Evolutionary conservation across 2,329 filamentous ascomycete genomes (phyloP), one percentile per base, ranked within the genome.

Genomic region (Hyphodiscus sp.): DNA sequence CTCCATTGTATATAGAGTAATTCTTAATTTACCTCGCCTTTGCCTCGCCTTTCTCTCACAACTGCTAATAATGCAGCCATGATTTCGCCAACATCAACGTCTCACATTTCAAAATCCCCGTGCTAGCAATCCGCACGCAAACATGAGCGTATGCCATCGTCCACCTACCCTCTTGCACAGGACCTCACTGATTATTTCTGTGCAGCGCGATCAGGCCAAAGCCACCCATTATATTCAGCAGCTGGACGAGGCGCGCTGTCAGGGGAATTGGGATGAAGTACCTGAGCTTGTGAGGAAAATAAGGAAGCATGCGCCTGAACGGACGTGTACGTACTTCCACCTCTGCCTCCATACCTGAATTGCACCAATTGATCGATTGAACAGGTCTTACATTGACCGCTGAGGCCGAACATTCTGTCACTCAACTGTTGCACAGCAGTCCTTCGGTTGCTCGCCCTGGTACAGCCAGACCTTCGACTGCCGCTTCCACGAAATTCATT

Each of bases 281-380:
- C 89, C 89, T 23, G 92, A 97, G 73, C 80, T 95, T 59, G 85
- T 94, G 65, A 84, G 92, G 69, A 99, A 99, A 73, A 81, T 97
- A 66, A 87, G 87, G 67, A 97, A 99, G 72, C 92, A 99, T 79
- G 89, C 91, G 63, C 86, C 91, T 42, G 82, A 88, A 57, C 82
- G 89, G 70, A 81, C 82, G 72, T 96, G 92, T 96, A 85, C 64
- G 82, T 68, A 52, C 29, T 43, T 26, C 20, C 2, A 45, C n/a
- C 15, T 16, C 23, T 50, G 43, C 20, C 23, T 45, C 20, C 30
- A 19, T 50, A 10, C 30, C 43, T 20, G 38, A 45, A 19, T n/a
- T 38, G 33, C 11, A 38, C 33, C 33, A 13, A 56, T 59, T 64
- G 53, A 65, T 55, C 33, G 23, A 52, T 45, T 45, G 52, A 61